phyloP scores from a whole-genome alignment of 2,329 filamentous ascomycete species.

The Elsinoe necatrix region DNA sequence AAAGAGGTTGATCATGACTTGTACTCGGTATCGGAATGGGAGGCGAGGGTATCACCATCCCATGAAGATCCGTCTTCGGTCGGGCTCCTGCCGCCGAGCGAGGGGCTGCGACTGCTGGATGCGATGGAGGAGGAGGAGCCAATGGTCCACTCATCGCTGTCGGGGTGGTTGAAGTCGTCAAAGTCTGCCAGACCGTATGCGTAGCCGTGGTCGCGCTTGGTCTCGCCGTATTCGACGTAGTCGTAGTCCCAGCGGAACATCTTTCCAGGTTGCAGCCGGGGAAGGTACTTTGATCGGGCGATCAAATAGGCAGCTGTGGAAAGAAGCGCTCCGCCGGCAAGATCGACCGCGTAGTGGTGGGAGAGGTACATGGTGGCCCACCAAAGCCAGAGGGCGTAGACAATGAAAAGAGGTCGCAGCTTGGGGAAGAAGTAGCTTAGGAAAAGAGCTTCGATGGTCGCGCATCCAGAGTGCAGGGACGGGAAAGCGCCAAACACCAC shows the following conservation, averaged over 20 bases:
- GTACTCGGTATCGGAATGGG: conserved; percentile 35
- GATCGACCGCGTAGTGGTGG: conserved; percentile 91
- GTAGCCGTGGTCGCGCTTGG: conserved; percentile 37
- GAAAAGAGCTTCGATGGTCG: conserved; percentile 82
- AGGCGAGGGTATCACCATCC: conserved; percentile 49
- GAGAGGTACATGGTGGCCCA: conserved; percentile 98
- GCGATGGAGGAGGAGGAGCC: conserved; percentile 73
- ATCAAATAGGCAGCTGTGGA: conserved; percentile 66
- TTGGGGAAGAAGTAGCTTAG: conserved; percentile 87
- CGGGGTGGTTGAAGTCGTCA: conserved; percentile 42
- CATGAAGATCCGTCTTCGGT: conserved; percentile 50
- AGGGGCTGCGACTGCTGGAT: conserved; percentile 54
- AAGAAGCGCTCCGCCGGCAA: conserved; percentile 70
- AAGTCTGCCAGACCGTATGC: conserved; percentile 50
- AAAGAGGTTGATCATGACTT: conserved; percentile 15
- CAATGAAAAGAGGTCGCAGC: conserved; percentile 68
- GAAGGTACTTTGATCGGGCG: conserved; percentile 69
- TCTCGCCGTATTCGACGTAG: conserved; percentile 76
- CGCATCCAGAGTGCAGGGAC: conserved; percentile 81
- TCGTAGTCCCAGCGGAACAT: conserved; percentile 91
- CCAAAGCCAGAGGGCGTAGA: conserved; percentile 89
- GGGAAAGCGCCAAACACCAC: conserved; percentile 94
- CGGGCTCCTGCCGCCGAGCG: conserved; percentile 38
- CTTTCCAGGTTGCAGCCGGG: conserved; percentile 75
- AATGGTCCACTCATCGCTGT: conserved; percentile 85